Evolutionary conservation across 345 rosid genomes (phyloP).

Genomic region (Salix viminalis): DNA sequence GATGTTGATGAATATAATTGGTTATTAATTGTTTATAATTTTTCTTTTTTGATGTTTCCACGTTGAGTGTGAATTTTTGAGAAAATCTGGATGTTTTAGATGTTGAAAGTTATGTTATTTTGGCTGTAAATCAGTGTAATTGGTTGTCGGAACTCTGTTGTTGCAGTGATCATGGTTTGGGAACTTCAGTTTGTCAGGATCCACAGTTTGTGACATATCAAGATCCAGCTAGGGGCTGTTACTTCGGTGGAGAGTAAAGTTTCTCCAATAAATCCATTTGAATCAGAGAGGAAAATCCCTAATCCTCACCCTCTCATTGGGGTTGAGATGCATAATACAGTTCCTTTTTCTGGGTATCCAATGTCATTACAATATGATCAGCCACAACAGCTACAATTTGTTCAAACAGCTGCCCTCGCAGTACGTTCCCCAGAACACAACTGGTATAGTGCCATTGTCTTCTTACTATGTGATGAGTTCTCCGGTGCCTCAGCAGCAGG

Average conservation of each 20-base stretch:
- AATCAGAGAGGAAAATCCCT: conserved; percentile 20
- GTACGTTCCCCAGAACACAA: conserved; percentile 34
- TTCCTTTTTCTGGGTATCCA: conserved; percentile 43
- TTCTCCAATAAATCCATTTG: conserved; percentile 17
- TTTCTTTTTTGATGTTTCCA: background rate
- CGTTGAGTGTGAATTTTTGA: background rate
- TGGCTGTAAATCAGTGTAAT: background rate
- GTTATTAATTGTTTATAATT: background rate
- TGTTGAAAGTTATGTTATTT: background rate
- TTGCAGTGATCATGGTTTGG: conserved; percentile 34
- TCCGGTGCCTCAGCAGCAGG: conserved; percentile 28
- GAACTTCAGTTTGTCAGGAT: conserved; percentile 12
- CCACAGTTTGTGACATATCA: conserved; percentile 25
- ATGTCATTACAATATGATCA: conserved; percentile 35
- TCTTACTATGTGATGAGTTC: conserved; percentile 40
- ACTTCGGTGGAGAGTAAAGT: conserved; percentile 31
- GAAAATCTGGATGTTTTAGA: background rate
- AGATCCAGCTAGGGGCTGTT: conserved; percentile 23
- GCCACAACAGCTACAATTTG: conserved; percentile 36
- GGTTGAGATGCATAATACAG: conserved; percentile 23
- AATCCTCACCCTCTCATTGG: conserved; percentile 21
- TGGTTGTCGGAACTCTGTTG: conserved; percentile 7
- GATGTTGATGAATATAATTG: background rate
- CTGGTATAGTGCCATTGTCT: conserved; percentile 29
- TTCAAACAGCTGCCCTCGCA: conserved; percentile 34